Conservation (phyloP, 1,284 basidiomycete species). For the Apiotrichum mycotoxinovorans region DNA sequence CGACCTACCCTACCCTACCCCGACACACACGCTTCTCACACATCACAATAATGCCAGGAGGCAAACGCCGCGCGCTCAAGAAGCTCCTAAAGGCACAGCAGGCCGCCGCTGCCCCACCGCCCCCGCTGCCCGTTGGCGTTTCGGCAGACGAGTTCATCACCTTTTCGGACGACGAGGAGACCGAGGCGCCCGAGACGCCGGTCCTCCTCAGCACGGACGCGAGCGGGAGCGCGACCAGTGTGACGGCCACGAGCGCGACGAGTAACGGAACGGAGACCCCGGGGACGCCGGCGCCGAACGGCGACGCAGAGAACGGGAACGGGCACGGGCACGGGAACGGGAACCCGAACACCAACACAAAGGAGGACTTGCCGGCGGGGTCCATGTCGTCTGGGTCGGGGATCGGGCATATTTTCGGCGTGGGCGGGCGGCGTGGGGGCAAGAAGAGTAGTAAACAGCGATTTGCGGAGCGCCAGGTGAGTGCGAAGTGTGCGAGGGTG, state of each 20-base stretch:
- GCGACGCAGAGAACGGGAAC: too few species aligned
- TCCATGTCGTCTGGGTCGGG: too few species aligned
- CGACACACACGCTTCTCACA: neutral
- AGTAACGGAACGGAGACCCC: neutral
- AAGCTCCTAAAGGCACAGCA: slow-evolving; percentile 32
- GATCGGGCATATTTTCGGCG: slow-evolving; percentile 7
- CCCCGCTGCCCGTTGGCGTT: neutral
- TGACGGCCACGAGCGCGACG: neutral
- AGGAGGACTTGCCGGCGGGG: too few species aligned
- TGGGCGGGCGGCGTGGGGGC: slow-evolving; percentile 20
- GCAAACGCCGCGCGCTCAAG: slow-evolving; percentile 46
- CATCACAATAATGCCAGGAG: slow-evolving; percentile 37
- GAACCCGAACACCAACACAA: too few species aligned
- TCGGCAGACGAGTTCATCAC: slow-evolving; percentile 1
- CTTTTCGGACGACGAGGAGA: neutral
- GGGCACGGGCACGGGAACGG: too few species aligned
- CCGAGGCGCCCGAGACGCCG: neutral
- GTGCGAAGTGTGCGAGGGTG: slow-evolving; percentile 20
- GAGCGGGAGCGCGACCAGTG: neutral
- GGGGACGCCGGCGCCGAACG: too few species aligned
- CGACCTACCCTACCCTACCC: neutral
- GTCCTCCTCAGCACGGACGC: neutral
- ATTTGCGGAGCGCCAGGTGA: slow-evolving; percentile 73
- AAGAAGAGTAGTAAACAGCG: slow-evolving; percentile 65
- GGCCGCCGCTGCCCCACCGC: slow-evolving; percentile 5